A percentile compares a stretch with the other conserved stretches of the same genome.
Conservation (phyloP, 257 asterid species). For the Voacanga thouarsii region DNA sequence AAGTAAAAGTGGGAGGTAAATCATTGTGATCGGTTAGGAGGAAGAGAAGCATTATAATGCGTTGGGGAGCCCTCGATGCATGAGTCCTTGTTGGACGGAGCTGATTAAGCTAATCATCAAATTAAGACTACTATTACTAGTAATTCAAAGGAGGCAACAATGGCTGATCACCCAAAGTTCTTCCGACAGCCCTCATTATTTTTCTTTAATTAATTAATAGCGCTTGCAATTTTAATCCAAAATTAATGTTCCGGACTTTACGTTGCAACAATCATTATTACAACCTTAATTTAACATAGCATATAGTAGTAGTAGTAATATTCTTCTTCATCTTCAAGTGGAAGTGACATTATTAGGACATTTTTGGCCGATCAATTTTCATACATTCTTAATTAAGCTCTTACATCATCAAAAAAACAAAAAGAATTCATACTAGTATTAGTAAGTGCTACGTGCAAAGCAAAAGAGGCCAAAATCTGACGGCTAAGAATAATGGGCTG, state of each 20-base stretch:
- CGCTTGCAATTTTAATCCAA: not conserved
- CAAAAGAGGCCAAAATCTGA: not conserved
- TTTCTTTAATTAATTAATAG: not conserved
- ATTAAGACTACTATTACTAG: no score
- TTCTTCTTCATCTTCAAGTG: not conserved
- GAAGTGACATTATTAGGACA: not conserved
- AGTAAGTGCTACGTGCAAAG: no score
- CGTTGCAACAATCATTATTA: not conserved
- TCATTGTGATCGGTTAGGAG: no score
- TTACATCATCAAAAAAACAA: not conserved
- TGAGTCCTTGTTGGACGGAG: slow-evolving; percentile 2
- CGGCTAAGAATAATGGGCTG: slow-evolving; percentile 4
- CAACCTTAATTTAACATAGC: not conserved
- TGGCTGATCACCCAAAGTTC: not conserved
- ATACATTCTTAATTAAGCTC: not conserved
- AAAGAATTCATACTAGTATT: no score
- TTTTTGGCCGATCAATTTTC: no score
- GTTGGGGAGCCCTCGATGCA: not conserved
- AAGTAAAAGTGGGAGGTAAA: no score
- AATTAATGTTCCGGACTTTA: not conserved
- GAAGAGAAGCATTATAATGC: not conserved
- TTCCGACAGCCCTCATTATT: not conserved
- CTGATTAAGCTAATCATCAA: not conserved
- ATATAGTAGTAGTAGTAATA: no score
- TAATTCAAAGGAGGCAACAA: not conserved